A percentile compares a stretch with the other conserved stretches of the same genome.
phyloP scores from a whole-genome alignment of 2,329 filamentous ascomycete genomes.

The Tolypocladium inflatum region DNA sequence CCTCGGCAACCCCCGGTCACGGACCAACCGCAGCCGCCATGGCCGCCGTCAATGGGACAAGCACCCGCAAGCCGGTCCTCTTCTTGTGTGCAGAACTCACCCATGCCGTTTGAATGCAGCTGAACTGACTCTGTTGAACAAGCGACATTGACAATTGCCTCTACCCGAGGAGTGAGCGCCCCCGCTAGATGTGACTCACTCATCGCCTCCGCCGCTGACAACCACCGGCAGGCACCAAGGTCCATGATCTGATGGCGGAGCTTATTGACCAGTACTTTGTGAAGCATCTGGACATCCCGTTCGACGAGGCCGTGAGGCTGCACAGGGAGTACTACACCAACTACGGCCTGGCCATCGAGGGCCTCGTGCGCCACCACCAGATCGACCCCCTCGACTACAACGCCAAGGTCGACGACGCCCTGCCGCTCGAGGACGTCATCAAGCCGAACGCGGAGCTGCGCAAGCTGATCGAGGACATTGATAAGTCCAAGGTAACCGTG shows the following conservation, averaged over 20 bases:
- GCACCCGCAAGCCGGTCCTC: conserved; percentile 26
- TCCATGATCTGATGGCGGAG: conserved; percentile 80
- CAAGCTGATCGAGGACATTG: conserved; percentile 69
- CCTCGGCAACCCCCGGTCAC: neutral
- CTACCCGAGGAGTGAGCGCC: conserved; percentile 67
- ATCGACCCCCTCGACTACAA: conserved; percentile 96
- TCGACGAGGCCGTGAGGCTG: conserved; percentile 72
- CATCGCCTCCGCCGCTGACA: neutral
- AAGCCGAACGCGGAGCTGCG: conserved; percentile 68
- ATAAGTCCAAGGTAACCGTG: conserved; percentile 70
- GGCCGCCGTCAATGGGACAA: conserved; percentile 23
- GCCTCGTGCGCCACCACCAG: conserved; percentile 84
- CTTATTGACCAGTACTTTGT: conserved; percentile 61
- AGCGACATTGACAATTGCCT: conserved; percentile 99
- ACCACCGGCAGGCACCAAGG: conserved; percentile 51
- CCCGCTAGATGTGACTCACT: neutral
- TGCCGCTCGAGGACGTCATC: conserved; percentile 79
- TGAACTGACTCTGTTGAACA: conserved; percentile 14
- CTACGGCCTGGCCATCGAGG: conserved; percentile 96
- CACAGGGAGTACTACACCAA: conserved; percentile 90
- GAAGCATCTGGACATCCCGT: conserved; percentile 62
- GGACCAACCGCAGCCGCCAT: conserved; percentile 11
- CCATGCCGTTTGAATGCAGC: neutral
- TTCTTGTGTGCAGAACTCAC: conserved; percentile 27
- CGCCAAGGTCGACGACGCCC: conserved; percentile 82